Evolutionary conservation across 2,329 filamentous ascomycete genomes (phyloP), one percentile per base, ranked within the genome.

Genomic region (Helotiales sp.): DNA sequence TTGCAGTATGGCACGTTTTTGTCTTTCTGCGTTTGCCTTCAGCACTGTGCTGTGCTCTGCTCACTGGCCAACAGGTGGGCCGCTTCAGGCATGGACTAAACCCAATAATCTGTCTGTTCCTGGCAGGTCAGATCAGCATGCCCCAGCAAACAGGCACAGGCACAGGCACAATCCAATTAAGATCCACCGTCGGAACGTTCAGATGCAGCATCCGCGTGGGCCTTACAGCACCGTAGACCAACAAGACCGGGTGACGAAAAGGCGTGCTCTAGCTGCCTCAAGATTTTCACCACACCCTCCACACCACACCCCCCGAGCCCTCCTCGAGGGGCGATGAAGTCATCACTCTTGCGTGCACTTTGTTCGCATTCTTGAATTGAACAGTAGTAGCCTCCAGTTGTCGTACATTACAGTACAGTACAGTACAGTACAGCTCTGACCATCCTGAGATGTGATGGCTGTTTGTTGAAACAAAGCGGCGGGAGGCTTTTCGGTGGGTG

Each of bases 401-500:
- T 20, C 5, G 37, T 2, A 58, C 37, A 55, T n/a, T n/a, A n/a
- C n/a, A n/a, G 13, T 47, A 20, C 43, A 20, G 43, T 47, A 47
- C 4, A 5, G 43, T 7, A 47, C 43, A 17, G 43, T 47, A 47
- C 6, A 6, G 24, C 22, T 37, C 1, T 28, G 57, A 32, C 13
- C 37, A 32, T 60, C 26, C 22, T 60, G 57, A 60, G 37, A 60
- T 60, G 37, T 60, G 57, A 45, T 22, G 13, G 15, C 22, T n/a
- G 24, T 2, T 47, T 32, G 6, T 20, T 15, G 13, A 30, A 59
- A 28, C 32, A 43, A 43, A 43, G 55, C 55, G 5, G 34, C 55
- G 55, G 55, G 55, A 59, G 60, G 47, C 60, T 52, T 32, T 58
- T 45, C 2, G 61, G 59, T 61, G 63, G 55, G 58, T 52, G 57